Evolutionary conservation across 2,329 filamentous ascomycete genomes (phyloP).

Genomic region (Herpotrichia juniperi): DNA sequence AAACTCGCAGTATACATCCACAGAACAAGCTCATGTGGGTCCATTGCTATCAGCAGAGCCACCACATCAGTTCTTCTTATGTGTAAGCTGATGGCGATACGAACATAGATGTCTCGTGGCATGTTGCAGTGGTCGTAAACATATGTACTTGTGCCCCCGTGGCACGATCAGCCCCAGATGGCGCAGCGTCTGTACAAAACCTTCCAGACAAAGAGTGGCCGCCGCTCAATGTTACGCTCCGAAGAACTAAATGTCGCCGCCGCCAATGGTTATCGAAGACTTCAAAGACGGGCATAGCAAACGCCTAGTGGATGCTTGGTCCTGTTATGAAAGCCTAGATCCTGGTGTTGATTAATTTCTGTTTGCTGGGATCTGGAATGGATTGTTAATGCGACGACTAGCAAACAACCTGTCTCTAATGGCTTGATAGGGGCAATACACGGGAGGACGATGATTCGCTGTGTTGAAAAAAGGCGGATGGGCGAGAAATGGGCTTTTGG

Average conservation of each 20-base stretch:
- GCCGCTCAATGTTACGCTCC: background rate
- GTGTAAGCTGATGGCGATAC: background rate
- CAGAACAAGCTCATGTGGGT: no score
- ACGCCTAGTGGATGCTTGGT: background rate
- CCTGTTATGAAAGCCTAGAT: background rate
- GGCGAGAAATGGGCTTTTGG: no score
- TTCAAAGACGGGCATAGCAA: background rate
- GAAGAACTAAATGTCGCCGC: constrained; percentile 2
- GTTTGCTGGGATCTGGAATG: constrained; percentile 5
- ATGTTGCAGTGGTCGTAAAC: background rate
- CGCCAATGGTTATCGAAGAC: constrained; percentile 5
- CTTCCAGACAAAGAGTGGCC: background rate
- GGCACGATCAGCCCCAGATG: background rate
- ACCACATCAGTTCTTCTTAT: constrained; percentile 1
- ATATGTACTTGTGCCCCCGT: background rate
- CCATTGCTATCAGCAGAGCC: background rate
- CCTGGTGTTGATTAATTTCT: constrained; percentile 1
- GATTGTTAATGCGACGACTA: background rate
- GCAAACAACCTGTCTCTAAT: background rate
- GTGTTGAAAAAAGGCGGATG: background rate
- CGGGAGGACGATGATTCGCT: background rate
- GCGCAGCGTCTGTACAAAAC: background rate
- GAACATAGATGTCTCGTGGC: background rate
- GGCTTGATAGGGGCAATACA: background rate
- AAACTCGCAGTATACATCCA: no score